Conservation (phyloP, 2,329 filamentous ascomycete species). For the Exophiala spinifera region DNA sequence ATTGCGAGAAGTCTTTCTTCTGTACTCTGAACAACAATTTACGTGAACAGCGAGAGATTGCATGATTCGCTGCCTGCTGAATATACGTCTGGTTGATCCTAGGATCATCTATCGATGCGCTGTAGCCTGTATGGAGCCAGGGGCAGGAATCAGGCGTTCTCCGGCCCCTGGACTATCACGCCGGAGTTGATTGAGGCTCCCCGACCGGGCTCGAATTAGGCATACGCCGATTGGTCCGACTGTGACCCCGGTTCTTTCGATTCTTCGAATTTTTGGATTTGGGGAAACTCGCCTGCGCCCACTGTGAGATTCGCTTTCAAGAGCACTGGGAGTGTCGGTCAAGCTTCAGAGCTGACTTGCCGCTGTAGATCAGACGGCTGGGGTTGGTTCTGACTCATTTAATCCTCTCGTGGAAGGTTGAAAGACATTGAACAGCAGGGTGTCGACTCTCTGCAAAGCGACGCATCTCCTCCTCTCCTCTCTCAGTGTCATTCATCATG, state of each 20-base stretch:
- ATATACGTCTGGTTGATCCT: too few relatives aligned
- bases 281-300: conserved; percentile 1
- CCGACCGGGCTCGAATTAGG: background rate
- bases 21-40: too few relatives aligned
- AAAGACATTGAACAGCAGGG: background rate
- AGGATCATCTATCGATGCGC: too few relatives aligned
- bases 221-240: background rate
- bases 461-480: background rate
- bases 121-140: too few relatives aligned
- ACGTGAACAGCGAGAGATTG: too few relatives aligned
- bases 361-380: background rate
- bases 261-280: background rate
- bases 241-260: background rate
- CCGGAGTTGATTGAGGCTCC: background rate
- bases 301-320: background rate
- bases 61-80: too few relatives aligned
- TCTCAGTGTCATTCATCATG: conserved; percentile 11
- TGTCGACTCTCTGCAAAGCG: background rate
- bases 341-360: background rate
- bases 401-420: background rate
- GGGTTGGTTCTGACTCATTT: background rate
- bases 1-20: too few relatives aligned
- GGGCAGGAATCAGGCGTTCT: too few relatives aligned
- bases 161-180: too few relatives aligned
- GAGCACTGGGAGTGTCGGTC: background rate